Base-by-base conservation (phyloP, 306 rosid genomes). In the Dicorynia guianensis region DNA sequence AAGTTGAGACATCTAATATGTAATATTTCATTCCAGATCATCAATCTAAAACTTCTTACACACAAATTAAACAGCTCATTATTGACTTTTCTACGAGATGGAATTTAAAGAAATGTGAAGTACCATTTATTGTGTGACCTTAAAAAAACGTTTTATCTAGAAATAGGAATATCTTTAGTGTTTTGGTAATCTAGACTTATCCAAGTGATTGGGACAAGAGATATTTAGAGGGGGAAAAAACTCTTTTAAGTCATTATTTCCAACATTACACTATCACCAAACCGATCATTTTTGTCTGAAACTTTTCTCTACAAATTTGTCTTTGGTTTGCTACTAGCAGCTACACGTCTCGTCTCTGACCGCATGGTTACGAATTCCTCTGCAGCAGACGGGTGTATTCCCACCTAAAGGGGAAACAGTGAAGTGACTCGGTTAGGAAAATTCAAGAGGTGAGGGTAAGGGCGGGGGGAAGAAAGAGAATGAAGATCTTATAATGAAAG, bases 301-400 rank as follows among this genome's bases (percentile, higher is more conserved):
- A 12, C 57, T 19, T n/a, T 8, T 54, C 72, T 76, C 30, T 25
- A 85, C 46, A 90, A 81, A 76, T 78, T 90, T 57, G 89, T 93
- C 78, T 89, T 91, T 18, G 84, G 96, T 70, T 91, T 89, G 49
- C 76, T 48, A 57, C 69, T 14, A 5, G 73, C 95, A 19, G 89
- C 48, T 61, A 95, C 75, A 36, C 89, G 82, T 88, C 97, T 90
- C 0, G 93, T 69, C 64, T 70, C 88, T 1, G 96, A 62, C 46
- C 99, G 82, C 99, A 95, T 95, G 61, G 99, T 95, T 63, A 95
- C 99, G 63, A 95, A 95, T 79, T 95, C 99, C 85, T 95, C 99
- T 0, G 99, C 97, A 3, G 99, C 65, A 68, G 93, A 85, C 67
- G 99, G 99, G 78, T 95, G 98, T 80, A 95, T 69, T 67, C 98